phyloP scores from a whole-genome alignment of 1,284 basidiomycete genomes.

The Ceratobasidium sp. region DNA sequence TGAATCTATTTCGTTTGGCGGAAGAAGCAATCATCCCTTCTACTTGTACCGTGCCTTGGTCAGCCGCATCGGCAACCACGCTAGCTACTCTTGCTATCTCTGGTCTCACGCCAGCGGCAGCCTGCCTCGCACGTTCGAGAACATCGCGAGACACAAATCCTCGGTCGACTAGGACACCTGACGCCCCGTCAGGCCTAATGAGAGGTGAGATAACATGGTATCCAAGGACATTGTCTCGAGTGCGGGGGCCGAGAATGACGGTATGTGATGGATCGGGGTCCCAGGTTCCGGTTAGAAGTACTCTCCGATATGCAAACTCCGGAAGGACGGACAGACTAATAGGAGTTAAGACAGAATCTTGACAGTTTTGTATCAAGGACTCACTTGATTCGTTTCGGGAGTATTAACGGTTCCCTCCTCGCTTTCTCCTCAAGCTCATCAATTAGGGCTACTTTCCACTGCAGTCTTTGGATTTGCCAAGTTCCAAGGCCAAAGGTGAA shows the following conservation, averaged over 20 bases:
- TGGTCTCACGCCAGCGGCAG: constrained; percentile 33
- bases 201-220: constrained; percentile 91
- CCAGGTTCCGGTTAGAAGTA: constrained; percentile 83
- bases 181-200: constrained; percentile 74
- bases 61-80: constrained; percentile 52
- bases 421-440: constrained; percentile 96
- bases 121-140: constrained; percentile 56
- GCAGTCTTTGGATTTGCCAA: constrained; percentile 91
- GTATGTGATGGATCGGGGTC: constrained; percentile 72
- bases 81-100: constrained; percentile 66
- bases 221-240: constrained; percentile 88
- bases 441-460: constrained; percentile 96
- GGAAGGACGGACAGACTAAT: constrained; percentile 70
- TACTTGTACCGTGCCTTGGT: constrained; percentile 72
- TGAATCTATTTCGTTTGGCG: constrained; percentile 81
- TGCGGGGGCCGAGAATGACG: constrained; percentile 88
- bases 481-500: constrained; percentile 93
- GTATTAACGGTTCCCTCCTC: constrained; percentile 79
- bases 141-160: constrained; percentile 79
- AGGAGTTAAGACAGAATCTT: constrained; percentile 6
- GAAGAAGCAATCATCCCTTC: constrained; percentile 80
- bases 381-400: constrained; percentile 92
- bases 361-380: constrained; percentile 54
- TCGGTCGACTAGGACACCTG: constrained; percentile 90
- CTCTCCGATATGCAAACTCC: constrained; percentile 90